A percentile compares a stretch with the other conserved stretches of the same genome.
Evolutionary conservation across 495 filamentous ascomycete species (phyloP).

Genomic region (Penicillium mononematosum): DNA sequence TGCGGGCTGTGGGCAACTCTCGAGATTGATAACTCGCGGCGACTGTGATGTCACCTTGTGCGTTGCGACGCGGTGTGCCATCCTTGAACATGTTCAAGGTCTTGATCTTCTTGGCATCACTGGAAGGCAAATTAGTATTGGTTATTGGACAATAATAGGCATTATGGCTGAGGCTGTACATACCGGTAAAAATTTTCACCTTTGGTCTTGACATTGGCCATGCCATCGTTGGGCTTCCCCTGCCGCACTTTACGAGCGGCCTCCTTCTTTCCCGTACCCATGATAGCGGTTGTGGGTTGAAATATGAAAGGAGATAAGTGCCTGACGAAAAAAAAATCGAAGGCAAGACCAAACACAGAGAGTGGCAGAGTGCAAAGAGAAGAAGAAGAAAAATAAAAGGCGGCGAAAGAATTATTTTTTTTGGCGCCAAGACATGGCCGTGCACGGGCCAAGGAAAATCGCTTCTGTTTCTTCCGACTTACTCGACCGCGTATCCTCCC

Average conservation of each 20-base stretch:
- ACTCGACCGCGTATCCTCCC: slow-evolving; percentile 16
- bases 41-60: slow-evolving; percentile 71
- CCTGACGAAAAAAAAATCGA: slow-evolving; percentile 28
- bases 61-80: slow-evolving; percentile 73
- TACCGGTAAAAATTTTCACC: slow-evolving; percentile 94
- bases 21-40: slow-evolving; percentile 81
- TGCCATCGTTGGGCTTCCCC: slow-evolving; percentile 79
- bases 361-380: slow-evolving; percentile 40
- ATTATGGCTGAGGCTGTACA: slow-evolving; percentile 12
- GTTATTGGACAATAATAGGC: neutral
- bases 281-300: slow-evolving; percentile 41
- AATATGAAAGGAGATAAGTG: slow-evolving; percentile 20
- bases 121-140: slow-evolving; percentile 29
- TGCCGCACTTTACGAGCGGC: slow-evolving; percentile 72
- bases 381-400: slow-evolving; percentile 33
- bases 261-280: slow-evolving; percentile 98
- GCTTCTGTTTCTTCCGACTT: slow-evolving; percentile 42
- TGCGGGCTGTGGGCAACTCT: slow-evolving; percentile 75
- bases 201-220: slow-evolving; percentile 86
- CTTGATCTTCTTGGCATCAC: slow-evolving; percentile 82
- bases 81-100: slow-evolving; percentile 84
- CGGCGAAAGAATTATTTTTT: slow-evolving; percentile 35
- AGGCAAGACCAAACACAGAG: slow-evolving; percentile 33
- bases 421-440: slow-evolving; percentile 37
- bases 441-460: slow-evolving; percentile 50